Evolutionary conservation across 352 stramenopile species (phyloP), one percentile per base, ranked within the genome.

Genomic region (Pythium periplocum): DNA sequence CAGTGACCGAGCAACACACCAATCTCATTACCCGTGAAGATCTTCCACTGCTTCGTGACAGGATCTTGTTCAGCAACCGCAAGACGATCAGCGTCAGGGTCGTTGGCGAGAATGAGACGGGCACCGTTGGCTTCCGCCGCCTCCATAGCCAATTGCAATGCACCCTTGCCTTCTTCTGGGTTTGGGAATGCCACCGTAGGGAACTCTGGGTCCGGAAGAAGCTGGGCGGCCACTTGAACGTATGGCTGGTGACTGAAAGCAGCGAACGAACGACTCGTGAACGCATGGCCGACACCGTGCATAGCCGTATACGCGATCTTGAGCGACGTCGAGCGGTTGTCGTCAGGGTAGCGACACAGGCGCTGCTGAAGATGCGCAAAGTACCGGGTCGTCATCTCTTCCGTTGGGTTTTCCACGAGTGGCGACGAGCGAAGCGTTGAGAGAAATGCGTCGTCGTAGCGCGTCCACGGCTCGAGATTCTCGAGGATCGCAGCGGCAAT

Each of bases 21-120:
- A 58, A 99, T 99, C 77, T 99, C 91, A 75, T 99, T 98, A 40
- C 97, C 97, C 32, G 89, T 97, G 73, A 99, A 99, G 43, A 98
- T 87, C 36, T 86, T 90, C 96, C 96, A 99, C 52, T 86, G 68
- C 51, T 86, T 81, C 12, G 66, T 68, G 34, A 59, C 77, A 26
- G 78, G 57, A 56, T 93, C 69, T 10, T 71, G 77, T 61, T 99
- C 96, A 0, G 96, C 96, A 10, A 98, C 94, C 31, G 96, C 97
- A 12, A 99, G 71, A 36, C 97, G 87, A 82, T 99, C 97, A 2
- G 96, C 97, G 76, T 99, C 96, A 0, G 97, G 97, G 73, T 99
- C 97, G 64, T 99, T 99, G 9, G 96, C 96, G 31, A 99, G 62
- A 30, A 99, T 95, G 45, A 99, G 66, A 4, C 83, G 71, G 43